phyloP scores from a whole-genome alignment of 441 rosid species.

The Dalechampia spathulata region DNA sequence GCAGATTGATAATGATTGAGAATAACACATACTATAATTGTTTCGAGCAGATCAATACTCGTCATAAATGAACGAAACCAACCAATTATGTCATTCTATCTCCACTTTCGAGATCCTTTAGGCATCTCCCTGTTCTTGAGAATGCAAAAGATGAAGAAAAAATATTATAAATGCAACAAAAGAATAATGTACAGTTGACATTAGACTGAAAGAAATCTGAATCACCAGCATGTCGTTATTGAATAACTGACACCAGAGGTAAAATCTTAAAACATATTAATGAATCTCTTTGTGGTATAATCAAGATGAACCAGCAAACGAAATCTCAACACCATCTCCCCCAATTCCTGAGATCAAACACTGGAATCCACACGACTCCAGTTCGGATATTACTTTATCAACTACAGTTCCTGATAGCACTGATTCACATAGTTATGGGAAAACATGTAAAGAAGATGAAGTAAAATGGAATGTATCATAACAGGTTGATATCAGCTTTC shows the following conservation, averaged over 20 bases:
- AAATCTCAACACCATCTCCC: constrained; percentile 62
- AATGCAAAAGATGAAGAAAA: neutral
- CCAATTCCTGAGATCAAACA: constrained; percentile 67
- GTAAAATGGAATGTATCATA: too few relatives aligned
- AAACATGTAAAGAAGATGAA: too few relatives aligned
- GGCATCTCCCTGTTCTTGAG: too few relatives aligned
- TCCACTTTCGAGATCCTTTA: too few relatives aligned
- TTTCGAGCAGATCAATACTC: too few relatives aligned
- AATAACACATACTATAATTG: too few relatives aligned
- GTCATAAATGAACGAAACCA: too few relatives aligned
- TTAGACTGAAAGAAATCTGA: neutral
- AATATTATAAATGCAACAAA: neutral
- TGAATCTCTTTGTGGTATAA: neutral
- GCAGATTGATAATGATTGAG: too few relatives aligned
- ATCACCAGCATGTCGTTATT: neutral
- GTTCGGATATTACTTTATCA: constrained; percentile 56
- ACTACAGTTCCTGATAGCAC: constrained; percentile 45
- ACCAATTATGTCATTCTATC: too few relatives aligned
- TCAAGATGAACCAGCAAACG: constrained; percentile 31
- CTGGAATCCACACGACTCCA: constrained; percentile 75
- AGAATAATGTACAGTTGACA: neutral
- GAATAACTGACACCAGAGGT: neutral
- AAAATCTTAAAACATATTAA: neutral
- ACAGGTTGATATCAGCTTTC: too few relatives aligned
- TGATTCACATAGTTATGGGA: constrained; percentile 39